Conservation (phyloP, 495 filamentous ascomycete genomes). For the Podospora comata region DNA sequence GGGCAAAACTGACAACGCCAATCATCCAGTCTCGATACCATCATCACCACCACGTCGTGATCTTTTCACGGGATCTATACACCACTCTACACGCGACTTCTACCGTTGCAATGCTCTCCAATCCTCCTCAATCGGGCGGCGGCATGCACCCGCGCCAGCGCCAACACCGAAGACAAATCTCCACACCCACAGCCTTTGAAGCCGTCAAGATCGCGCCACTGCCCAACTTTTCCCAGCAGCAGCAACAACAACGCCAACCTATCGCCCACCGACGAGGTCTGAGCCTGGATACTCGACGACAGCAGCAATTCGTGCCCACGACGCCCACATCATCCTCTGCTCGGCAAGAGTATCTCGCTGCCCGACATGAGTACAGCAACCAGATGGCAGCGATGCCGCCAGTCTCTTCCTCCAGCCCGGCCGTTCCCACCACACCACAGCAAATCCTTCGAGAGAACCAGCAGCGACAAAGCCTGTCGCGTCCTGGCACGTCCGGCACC, state of each 20-base stretch:
- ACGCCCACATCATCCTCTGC: constrained; percentile 36
- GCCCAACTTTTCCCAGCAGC: constrained; percentile 47
- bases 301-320: constrained; percentile 45
- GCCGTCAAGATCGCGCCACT: constrained; percentile 60
- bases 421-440: constrained; percentile 54
- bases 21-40: constrained; percentile 36
- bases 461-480: constrained; percentile 69
- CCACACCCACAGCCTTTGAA: constrained; percentile 74
- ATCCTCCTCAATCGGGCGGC: constrained; percentile 53
- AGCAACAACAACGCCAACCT: constrained; percentile 41
- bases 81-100: constrained; percentile 47
- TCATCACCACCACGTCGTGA: constrained; percentile 29
- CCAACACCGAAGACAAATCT: constrained; percentile 83
- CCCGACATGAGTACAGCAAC: constrained; percentile 47
- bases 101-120: constrained; percentile 73
- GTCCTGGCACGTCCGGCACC: constrained; percentile 53
- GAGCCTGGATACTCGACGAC: constrained; percentile 69
- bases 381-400: constrained; percentile 57
- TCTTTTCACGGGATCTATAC: constrained; percentile 41
- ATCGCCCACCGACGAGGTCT: constrained; percentile 70
- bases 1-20: not conserved
- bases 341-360: constrained; percentile 8
- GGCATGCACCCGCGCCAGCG: constrained; percentile 66
- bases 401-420: constrained; percentile 50
- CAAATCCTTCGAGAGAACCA: constrained; percentile 69